Evolutionary conservation across 805 yeast species (phyloP).

Genomic region (Metschnikowia orientalis): DNA sequence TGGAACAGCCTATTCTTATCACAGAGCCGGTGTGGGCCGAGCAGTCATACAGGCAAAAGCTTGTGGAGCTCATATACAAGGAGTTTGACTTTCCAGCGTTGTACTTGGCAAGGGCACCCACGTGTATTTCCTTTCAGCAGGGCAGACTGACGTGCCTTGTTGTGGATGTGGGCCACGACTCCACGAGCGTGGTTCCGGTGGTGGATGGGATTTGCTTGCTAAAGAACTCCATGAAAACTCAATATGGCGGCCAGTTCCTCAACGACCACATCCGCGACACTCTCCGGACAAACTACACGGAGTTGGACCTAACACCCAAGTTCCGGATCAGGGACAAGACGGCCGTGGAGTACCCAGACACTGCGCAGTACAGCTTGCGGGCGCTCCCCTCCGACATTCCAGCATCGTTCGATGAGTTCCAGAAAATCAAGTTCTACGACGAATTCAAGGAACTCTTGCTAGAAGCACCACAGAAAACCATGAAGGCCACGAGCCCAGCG

Average conservation of each 20-base stretch:
- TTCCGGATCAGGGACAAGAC: constrained; percentile 50
- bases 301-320: constrained; percentile 29
- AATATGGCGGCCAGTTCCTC: constrained; percentile 67
- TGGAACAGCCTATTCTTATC: constrained; percentile 69
- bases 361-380: constrained; percentile 21
- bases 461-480: constrained; percentile 46
- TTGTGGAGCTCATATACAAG: constrained; percentile 71
- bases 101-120: constrained; percentile 76
- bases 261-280: constrained; percentile 48
- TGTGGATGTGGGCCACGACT: constrained; percentile 81
- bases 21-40: constrained; percentile 90
- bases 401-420: constrained; percentile 51
- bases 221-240: constrained; percentile 65
- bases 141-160: constrained; percentile 85
- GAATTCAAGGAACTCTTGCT: constrained; percentile 74
- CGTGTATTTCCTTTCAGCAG: constrained; percentile 82
- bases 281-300: constrained; percentile 27
- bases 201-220: constrained; percentile 76
- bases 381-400: constrained; percentile 34
- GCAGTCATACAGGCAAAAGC: constrained; percentile 57
- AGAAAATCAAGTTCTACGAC: constrained; percentile 51
- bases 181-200: constrained; percentile 73
- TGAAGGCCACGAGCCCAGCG: constrained; percentile 18
- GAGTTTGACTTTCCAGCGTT: constrained; percentile 71
- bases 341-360: constrained; percentile 30